phyloP scores from a whole-genome alignment of 2,329 filamentous ascomycete species.

The Pleurostoma richardsiae region DNA sequence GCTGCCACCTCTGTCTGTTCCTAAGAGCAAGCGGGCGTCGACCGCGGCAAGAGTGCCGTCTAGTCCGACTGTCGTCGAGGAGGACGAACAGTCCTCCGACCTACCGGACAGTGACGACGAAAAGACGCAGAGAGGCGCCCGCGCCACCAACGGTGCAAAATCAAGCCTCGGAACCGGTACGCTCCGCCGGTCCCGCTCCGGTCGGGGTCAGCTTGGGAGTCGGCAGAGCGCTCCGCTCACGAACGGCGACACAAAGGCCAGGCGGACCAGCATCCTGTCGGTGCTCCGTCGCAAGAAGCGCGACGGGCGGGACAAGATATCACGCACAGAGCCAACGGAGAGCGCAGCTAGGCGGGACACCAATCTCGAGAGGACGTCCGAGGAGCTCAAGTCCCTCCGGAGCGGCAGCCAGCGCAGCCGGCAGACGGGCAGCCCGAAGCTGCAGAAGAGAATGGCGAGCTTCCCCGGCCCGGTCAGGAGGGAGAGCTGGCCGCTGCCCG shows the following conservation, averaged over 20 bases:
- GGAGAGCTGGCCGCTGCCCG: conserved; percentile 44
- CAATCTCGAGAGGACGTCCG: conserved; percentile 51
- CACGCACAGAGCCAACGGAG: conserved; percentile 46
- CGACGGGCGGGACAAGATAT: conserved; percentile 44
- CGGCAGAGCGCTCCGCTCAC: conserved; percentile 11
- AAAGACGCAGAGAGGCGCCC: background rate
- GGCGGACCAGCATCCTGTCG: conserved; percentile 48
- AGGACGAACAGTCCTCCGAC: conserved; percentile 48
- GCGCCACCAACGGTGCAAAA: background rate
- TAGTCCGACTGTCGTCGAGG: conserved; percentile 35
- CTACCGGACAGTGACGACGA: conserved; percentile 57
- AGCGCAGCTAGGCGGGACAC: conserved; percentile 59
- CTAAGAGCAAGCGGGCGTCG: conserved; percentile 10
- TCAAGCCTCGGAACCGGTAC: conserved; percentile 15
- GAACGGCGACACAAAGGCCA: conserved; percentile 20
- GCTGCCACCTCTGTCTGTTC: conserved; percentile 20
- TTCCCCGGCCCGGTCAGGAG: conserved; percentile 16
- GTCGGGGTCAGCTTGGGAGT: conserved; percentile 25
- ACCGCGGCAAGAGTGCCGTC: background rate
- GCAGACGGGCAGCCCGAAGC: conserved; percentile 26
- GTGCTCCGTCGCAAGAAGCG: conserved; percentile 62
- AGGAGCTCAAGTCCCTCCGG: conserved; percentile 44
- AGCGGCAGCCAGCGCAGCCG: conserved; percentile 19
- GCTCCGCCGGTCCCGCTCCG: conserved; percentile 35
- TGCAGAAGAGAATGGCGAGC: conserved; percentile 38